These are phyloP conservation scores for Sphagnum fallax DNA, from an alignment of 228 moss, liverwort and hornwort genomes.

Conservation along the genomic window DNA sequence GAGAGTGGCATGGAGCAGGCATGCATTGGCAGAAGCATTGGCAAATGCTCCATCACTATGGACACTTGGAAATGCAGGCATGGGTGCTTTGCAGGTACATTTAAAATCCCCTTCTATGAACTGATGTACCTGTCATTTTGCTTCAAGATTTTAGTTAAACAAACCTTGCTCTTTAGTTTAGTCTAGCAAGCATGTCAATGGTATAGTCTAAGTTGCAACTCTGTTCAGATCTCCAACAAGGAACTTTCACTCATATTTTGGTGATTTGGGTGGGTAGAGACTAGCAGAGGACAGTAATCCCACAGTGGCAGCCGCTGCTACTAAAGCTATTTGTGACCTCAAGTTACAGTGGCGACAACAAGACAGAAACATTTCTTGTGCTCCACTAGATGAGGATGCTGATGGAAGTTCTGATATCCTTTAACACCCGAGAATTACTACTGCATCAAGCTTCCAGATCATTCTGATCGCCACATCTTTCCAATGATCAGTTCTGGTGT, in stretches of 20 bases:
- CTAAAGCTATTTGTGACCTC: slow-evolving; percentile 61
- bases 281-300: slow-evolving; percentile 75
- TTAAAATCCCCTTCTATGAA: not conserved
- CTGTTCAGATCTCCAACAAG: not conserved
- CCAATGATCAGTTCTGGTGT: too few species aligned
- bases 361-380: slow-evolving; percentile 8
- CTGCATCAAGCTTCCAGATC: too few species aligned
- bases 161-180: too few species aligned
- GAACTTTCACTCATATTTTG: not conserved
- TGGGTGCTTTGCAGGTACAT: slow-evolving; percentile 85
- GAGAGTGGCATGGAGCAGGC: slow-evolving; percentile 21
- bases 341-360: slow-evolving; percentile 59
- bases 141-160: too few species aligned
- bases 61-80: slow-evolving; percentile 92
- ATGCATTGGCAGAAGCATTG: slow-evolving; percentile 75
- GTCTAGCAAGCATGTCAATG: too few species aligned
- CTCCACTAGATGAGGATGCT: not conserved
- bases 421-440: too few species aligned
- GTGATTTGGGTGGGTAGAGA: slow-evolving; percentile 34
- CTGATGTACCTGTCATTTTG: not conserved
- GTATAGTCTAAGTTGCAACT: too few species aligned
- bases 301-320: slow-evolving; percentile 76
- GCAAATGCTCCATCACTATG: slow-evolving; percentile 86
- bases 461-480: too few species aligned
- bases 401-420: not conserved